Evolutionary conservation across 352 stramenopile species (phyloP).

Genomic region (Phytophthora crassamura): DNA sequence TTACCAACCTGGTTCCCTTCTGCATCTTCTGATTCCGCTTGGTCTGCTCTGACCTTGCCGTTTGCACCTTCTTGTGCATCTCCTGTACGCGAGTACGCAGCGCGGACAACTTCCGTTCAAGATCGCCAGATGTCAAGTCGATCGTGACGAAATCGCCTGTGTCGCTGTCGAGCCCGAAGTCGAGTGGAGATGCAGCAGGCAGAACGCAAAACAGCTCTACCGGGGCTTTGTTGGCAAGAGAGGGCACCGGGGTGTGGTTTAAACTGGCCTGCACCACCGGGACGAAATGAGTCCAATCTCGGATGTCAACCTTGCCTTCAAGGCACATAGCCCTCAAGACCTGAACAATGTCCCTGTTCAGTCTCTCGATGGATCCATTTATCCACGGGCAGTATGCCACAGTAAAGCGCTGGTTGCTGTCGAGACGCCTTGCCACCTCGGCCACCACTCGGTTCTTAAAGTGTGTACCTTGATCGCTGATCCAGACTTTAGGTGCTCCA

Average conservation of each 20-base stretch:
- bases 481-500: constrained; percentile 28
- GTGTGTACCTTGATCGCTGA: constrained; percentile 36
- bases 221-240: constrained; percentile 25
- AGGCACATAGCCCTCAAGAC: constrained; percentile 12
- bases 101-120: neutral
- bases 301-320: constrained; percentile 15
- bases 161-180: constrained; percentile 5
- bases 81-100: neutral
- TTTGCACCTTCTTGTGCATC: constrained; percentile 24
- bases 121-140: neutral
- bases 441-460: constrained; percentile 42
- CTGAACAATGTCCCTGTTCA: constrained; percentile 44
- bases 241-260: constrained; percentile 39
- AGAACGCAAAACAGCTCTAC: constrained; percentile 32
- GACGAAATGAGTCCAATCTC: constrained; percentile 25
- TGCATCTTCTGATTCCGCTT: constrained; percentile 18
- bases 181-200: neutral
- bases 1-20: constrained; percentile 6
- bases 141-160: neutral
- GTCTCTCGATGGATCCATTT: constrained; percentile 35
- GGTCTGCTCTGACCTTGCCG: constrained; percentile 10
- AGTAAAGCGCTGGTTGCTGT: constrained; percentile 20
- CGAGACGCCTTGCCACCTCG: constrained; percentile 17
- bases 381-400: constrained; percentile 38
- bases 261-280: constrained; percentile 32